phyloP scores from a whole-genome alignment of 73 alveolate genomes.

The Uronychia binucleata region DNA sequence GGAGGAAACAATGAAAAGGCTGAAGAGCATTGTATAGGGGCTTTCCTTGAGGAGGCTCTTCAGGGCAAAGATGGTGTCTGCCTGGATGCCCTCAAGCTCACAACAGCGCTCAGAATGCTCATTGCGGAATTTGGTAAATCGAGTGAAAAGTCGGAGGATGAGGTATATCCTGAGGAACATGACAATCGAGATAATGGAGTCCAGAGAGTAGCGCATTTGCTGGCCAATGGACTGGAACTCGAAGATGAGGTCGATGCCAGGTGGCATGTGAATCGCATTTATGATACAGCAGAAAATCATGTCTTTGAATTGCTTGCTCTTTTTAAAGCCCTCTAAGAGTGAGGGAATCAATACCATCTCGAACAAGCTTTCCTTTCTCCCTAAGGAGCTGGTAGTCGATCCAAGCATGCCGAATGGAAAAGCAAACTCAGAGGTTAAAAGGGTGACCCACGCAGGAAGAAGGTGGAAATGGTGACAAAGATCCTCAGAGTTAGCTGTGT shows the following conservation, averaged over 20 bases:
- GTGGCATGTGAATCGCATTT: not conserved
- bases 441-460: not conserved
- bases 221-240: constrained; percentile 28
- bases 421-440: not conserved
- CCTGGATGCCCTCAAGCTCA: constrained; percentile 38
- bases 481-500: not conserved
- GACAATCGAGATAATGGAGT: constrained; percentile 13
- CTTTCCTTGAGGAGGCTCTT: constrained; percentile 19
- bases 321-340: not conserved
- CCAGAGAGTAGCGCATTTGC: constrained; percentile 26
- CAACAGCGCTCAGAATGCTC: constrained; percentile 35
- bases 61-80: constrained; percentile 37
- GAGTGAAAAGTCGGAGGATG: constrained; percentile 30
- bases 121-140: constrained; percentile 23
- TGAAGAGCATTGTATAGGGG: constrained; percentile 18
- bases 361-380: not conserved
- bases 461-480: not conserved
- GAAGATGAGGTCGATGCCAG: not conserved
- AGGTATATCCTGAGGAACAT: constrained; percentile 37
- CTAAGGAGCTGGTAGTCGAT: not conserved
- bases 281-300: not conserved
- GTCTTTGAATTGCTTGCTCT: not conserved
- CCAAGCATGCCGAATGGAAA: not conserved
- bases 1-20: not conserved
- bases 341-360: not conserved